phyloP scores from a whole-genome alignment of 2,329 filamentous ascomycete species.

The Microdochium nivale region DNA sequence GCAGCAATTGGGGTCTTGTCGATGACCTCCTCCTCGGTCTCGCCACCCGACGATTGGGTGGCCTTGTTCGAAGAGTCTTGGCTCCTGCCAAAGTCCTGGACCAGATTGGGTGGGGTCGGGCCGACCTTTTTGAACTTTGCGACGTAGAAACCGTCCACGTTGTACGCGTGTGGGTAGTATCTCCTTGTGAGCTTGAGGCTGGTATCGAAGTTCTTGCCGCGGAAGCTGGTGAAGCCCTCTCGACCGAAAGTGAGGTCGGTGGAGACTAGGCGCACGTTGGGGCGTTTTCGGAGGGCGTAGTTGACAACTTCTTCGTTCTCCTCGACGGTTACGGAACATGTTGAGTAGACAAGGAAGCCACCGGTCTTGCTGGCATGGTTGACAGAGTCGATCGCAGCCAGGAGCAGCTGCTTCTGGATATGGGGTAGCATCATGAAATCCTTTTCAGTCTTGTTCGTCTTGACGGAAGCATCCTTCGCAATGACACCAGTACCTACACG shows the following conservation, averaged over 20 bases:
- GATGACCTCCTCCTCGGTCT: constrained; percentile 36
- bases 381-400: constrained; percentile 90
- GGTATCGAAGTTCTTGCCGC: constrained; percentile 84
- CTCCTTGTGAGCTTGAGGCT: constrained; percentile 74
- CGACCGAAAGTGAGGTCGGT: constrained; percentile 85
- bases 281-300: constrained; percentile 83
- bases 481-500: constrained; percentile 70
- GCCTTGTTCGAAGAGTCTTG: constrained; percentile 4
- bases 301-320: constrained; percentile 90
- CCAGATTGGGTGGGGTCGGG: constrained; percentile 57
- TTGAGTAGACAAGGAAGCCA: constrained; percentile 94
- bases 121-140: constrained; percentile 93
- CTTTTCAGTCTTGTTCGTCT: constrained; percentile 94
- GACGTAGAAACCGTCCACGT: constrained; percentile 97
- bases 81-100: constrained; percentile 20
- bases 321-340: constrained; percentile 88
- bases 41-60: constrained; percentile 12
- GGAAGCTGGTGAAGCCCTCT: constrained; percentile 84
- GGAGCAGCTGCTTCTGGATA: constrained; percentile 85
- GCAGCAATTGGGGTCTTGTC: constrained; percentile 61
- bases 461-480: constrained; percentile 90
- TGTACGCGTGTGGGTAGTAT: constrained; percentile 87
- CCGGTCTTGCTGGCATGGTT: constrained; percentile 88
- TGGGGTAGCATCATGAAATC: constrained; percentile 93
- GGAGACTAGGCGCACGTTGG: constrained; percentile 89